These are phyloP conservation scores for Phoma herbarum DNA, from an alignment of 2,329 filamentous ascomycete species.

Conservation along the genomic window DNA sequence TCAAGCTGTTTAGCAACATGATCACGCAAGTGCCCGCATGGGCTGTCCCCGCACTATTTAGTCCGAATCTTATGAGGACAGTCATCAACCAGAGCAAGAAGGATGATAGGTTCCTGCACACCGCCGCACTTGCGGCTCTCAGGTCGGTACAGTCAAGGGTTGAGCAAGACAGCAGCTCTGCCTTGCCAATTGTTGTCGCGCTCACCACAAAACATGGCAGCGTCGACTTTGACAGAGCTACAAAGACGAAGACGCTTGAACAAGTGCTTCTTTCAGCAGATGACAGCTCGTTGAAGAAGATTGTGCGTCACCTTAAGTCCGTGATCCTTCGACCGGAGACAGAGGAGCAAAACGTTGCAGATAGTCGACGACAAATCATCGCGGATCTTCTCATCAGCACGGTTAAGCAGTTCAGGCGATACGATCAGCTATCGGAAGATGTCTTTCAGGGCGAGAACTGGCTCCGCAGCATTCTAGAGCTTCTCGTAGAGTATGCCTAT, in stretches of 20 bases:
- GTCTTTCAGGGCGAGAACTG: slow-evolving; percentile 51
- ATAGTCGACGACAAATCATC: slow-evolving; percentile 58
- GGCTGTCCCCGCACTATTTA: slow-evolving; percentile 72
- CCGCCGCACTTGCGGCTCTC: slow-evolving; percentile 78
- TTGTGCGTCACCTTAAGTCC: slow-evolving; percentile 62
- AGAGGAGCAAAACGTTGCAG: slow-evolving; percentile 56
- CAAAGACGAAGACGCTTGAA: slow-evolving; percentile 85
- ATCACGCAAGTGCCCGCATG: slow-evolving; percentile 63
- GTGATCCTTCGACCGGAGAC: slow-evolving; percentile 58
- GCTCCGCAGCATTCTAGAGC: slow-evolving; percentile 56
- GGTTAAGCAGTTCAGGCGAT: slow-evolving; percentile 54
- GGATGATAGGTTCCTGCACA: slow-evolving; percentile 58
- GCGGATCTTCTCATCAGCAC: slow-evolving; percentile 63
- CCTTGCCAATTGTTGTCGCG: slow-evolving; percentile 68
- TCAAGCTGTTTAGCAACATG: slow-evolving; percentile 84
- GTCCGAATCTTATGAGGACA: slow-evolving; percentile 77
- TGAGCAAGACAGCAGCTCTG: slow-evolving; percentile 64
- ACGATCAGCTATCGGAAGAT: slow-evolving; percentile 32
- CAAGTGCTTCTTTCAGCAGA: slow-evolving; percentile 71
- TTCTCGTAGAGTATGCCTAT: slow-evolving; percentile 61
- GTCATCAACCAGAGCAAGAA: slow-evolving; percentile 49
- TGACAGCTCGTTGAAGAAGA: slow-evolving; percentile 56
- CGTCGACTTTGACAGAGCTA: slow-evolving; percentile 85
- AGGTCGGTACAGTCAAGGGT: slow-evolving; percentile 73
- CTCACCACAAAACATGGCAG: slow-evolving; percentile 75